Evolutionary conservation across 2,329 filamentous ascomycete genomes (phyloP), one percentile per base, ranked within the genome.

Genomic region (Penicillium concentricum): DNA sequence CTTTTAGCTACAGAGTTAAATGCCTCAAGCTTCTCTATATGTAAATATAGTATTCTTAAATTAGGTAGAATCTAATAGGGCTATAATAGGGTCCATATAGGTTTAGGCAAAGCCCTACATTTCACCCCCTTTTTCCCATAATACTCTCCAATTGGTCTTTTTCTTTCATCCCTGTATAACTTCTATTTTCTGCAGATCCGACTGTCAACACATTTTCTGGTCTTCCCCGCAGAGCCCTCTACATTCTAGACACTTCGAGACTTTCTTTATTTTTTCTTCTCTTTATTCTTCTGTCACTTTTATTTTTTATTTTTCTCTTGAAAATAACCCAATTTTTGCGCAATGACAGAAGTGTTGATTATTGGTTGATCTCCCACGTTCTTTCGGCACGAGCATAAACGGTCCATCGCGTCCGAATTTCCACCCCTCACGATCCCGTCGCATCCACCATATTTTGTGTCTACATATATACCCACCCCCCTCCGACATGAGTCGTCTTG

Each of bases 401-500:
- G 59, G 56, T 58, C 57, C 50, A 56, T 62, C 61, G 60, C 61
- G 57, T 57, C 44, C 58, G 38, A 58, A 53, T 56, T 56, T 51
- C 43, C 50, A 60, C 54, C 45, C 51, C 42, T 57, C 49, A 22
- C 51, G 41, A 41, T 44, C 57, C 49, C 51, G 55, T 55, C 58
- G 57, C 51, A 51, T 50, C 53, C 44, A 54, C 43, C 44, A 30
- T 49, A 30, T 49, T 52, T 58, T 45, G 37, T 41, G 38, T 30
- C 24, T 6, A 30, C 32, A 42, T 50, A 35, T 28, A 38, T 39
- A 20, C 28, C 43, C 26, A 42, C 50, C 34, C 41, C 51, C 35
- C 47, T 43, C 37, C 68, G 63, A 67, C 50, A 77, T 77, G 75
- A 76, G 69, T 63, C 64, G 74, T 64, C 66, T 77, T 58, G 73